Base-by-base conservation (phyloP, 768 basidiomycete species). In the Crepidotus variabilis region DNA sequence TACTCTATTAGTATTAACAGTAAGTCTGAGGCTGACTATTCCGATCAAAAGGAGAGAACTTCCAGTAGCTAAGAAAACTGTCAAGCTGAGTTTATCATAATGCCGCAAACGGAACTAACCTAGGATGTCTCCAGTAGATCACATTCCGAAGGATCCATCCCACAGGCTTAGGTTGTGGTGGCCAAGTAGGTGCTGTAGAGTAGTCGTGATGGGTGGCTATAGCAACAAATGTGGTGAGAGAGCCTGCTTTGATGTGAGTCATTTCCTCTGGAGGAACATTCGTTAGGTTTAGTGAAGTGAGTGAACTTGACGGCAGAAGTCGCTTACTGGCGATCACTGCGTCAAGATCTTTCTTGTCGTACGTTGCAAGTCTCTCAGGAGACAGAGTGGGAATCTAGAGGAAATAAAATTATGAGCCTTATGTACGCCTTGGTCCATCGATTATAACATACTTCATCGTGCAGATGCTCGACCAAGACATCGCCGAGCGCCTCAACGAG, bases 111-210 rank as follows among this genome's bases (percentile, higher is more conserved):
- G 23, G 4, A 43, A 43, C 50, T 2, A 28, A 62, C 65, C 60
- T 58, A 28, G 48, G 39, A 51, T 66, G 46, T 34, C 56, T 24
- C 45, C 52, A 51, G 21, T 36, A 51, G 39, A 57, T 53, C 8
- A 62, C 43, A 23, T 59, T 59, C 47, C 55, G 28, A n/a, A 55
- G 53, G 21, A 64, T 22, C 61, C 60, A 64, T 46, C 46, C 54
- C n/a, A 62, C 11, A 23, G 54, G 49, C 3, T 24, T 54, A 11
- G 61, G 63, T 9, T 57, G 50, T 8, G 59, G 55, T 11, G 65
- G 65, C 58, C 58, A 59, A 21, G 32, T 51, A 18, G 58, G 58
- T 36, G 49, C 58, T 18, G 45, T 43, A 14, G 43, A 43, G n/a
- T 34, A 34, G 23, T 59, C 54, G 47, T 59, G 54, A 18, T 59